Base-by-base conservation (phyloP, 2,329 filamentous ascomycete genomes). In the Colletotrichum tamarilloi region DNA sequence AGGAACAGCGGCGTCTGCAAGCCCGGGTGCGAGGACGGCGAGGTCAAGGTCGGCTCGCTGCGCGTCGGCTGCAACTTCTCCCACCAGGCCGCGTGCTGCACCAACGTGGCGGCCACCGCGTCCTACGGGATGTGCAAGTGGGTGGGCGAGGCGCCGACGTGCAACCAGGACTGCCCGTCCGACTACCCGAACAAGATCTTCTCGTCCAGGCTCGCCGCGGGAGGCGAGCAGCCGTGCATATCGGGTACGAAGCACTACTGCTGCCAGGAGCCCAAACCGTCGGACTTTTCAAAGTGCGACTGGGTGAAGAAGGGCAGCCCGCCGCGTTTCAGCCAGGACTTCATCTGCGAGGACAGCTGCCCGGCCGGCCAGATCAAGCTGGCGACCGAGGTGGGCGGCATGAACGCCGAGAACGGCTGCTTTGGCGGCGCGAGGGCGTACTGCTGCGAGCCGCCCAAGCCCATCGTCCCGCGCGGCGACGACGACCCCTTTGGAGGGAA, bases 401-500 rank as follows among this genome's bases (percentile, higher is more conserved):
- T 53, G 35, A 38, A 46, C 16, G 38, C 38, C 16, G 42, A 46
- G 16, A n/a, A 46, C 42, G 42, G 16, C 7, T 46, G 42, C 16
- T 19, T 46, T 0, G 42, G 42, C 16, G 42, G 42, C 42, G 42
- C 42, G 42, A 46, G 42, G 6, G 42, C 19, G 16, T 46, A 46
- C 16, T 46, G 19, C 42, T 46, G 42, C 42, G 42, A 58, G 63
- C n/a, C 52, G 30, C 16, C 53, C 7, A 57, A 58, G 52, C 2
- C 16, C 3, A 22, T 55, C 6, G 22, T 46, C 30, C 30, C 63
- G 53, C 12, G 35, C 1, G 8, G 59, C 3, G 57, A 68, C 14
- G 52, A 74, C 11, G 28, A 71, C 28, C 24, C 57, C 32, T 72
- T 74, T 28, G 58, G 59, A 52, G 30, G 24, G 14, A 59, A 65